phyloP scores from a whole-genome alignment of 345 rosid genomes.

The Toxicodendron radicans region DNA sequence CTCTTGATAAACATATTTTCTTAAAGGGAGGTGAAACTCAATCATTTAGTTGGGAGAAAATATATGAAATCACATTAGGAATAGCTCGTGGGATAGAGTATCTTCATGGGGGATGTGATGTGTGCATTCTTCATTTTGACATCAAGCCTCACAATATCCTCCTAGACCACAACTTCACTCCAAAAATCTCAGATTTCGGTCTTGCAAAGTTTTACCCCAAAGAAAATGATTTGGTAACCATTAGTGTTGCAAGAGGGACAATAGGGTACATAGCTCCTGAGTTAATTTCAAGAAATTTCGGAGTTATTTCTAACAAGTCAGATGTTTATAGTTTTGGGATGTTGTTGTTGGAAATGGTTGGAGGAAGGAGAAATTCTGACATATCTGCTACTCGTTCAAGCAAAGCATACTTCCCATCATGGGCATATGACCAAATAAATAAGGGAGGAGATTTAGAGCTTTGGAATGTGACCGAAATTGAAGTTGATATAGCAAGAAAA shows the following conservation, averaged over 20 bases:
- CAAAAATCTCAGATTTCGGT: slow-evolving; percentile 5
- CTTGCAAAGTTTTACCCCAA: not conserved
- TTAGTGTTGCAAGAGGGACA: not conserved
- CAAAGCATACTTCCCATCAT: slow-evolving; percentile 6
- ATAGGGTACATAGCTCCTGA: slow-evolving; percentile 3
- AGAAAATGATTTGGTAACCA: not conserved
- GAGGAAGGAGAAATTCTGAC: not conserved
- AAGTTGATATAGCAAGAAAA: too few species aligned
- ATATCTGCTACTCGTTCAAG: not conserved
- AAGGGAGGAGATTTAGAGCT: too few species aligned
- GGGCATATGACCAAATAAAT: too few species aligned
- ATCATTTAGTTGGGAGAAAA: not conserved
- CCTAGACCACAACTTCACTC: slow-evolving; percentile 6
- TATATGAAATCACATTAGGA: slow-evolving; percentile 26
- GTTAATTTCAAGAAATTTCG: slow-evolving; percentile 3
- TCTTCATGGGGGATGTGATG: slow-evolving; percentile 26
- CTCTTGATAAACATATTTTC: too few species aligned
- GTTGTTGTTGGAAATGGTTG: slow-evolving; percentile 14
- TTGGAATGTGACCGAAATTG: too few species aligned
- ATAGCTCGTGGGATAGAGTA: slow-evolving; percentile 28
- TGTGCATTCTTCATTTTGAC: slow-evolving; percentile 30
- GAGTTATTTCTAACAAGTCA: not conserved
- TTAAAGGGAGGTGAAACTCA: too few species aligned
- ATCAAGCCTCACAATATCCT: slow-evolving; percentile 19
- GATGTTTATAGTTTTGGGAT: slow-evolving; percentile 18